These are phyloP conservation scores for Discostella stelligera DNA, from an alignment of 352 stramenopile species.

Conservation along the genomic window DNA sequence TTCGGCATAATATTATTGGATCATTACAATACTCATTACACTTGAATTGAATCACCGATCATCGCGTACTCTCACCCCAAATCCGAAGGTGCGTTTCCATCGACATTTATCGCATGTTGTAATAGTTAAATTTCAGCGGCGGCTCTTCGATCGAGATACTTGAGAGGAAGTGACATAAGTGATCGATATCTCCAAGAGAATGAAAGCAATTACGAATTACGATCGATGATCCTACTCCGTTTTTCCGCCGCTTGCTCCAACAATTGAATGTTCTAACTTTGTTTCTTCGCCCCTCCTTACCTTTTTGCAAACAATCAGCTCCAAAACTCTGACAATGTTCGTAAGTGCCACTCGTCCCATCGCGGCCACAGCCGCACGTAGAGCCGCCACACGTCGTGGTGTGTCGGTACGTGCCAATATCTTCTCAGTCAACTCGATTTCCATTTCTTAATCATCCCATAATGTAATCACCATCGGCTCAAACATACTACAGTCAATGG, in stretches of 20 bases:
- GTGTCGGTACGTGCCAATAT: constrained; percentile 17
- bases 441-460: constrained; percentile 1
- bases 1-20: no score
- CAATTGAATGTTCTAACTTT: no score
- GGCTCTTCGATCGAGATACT: background rate
- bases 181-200: background rate
- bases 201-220: background rate
- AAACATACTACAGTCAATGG: constrained; percentile 21
- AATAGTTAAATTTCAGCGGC: background rate
- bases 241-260: background rate
- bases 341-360: constrained; percentile 33
- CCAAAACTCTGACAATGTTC: constrained; percentile 35
- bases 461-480: background rate
- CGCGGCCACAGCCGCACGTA: constrained; percentile 23
- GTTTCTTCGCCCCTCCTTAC: background rate
- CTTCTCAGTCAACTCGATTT: background rate
- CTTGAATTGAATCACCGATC: no score
- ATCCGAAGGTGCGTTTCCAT: background rate
- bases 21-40: no score
- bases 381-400: constrained; percentile 19
- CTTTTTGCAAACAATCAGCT: background rate
- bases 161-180: background rate
- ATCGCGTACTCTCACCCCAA: no score
- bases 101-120: no score
- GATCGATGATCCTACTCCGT: background rate